Conservation (phyloP, 192 early-diverging fungal species). For the Umbelopsis isabellina region DNA sequence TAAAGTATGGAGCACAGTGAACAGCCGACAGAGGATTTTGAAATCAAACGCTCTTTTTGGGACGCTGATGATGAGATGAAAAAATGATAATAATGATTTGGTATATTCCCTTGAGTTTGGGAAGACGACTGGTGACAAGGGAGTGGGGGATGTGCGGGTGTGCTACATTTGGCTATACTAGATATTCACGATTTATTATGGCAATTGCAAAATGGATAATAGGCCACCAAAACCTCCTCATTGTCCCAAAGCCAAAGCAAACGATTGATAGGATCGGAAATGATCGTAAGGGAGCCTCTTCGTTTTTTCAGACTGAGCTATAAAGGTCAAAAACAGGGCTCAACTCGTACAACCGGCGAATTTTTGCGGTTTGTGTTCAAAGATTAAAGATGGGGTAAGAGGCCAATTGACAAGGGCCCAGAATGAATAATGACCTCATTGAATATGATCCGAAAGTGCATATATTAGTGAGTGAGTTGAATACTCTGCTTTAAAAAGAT, state of each 20-base stretch:
- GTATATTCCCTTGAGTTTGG: too few species aligned
- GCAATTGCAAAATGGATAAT: background rate
- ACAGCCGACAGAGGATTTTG: background rate
- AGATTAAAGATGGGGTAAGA: background rate
- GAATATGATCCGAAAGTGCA: conserved; percentile 20
- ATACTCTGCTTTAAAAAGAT: background rate
- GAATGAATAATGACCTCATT: conserved; percentile 21
- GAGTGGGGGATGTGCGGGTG: background rate
- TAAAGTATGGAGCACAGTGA: background rate
- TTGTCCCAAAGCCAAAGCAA: too few species aligned
- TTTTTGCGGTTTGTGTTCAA: background rate
- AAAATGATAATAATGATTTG: background rate
- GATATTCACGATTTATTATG: background rate
- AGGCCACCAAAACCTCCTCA: too few species aligned
- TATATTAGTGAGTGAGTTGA: background rate
- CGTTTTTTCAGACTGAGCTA: background rate
- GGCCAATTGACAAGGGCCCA: conserved; percentile 1
- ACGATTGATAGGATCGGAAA: background rate
- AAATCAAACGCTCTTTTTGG: background rate
- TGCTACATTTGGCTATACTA: conserved; percentile 11
- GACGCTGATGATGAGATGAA: too few species aligned
- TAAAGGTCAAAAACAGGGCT: background rate
- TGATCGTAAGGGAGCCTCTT: conserved; percentile 1
- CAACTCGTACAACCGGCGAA: conserved; percentile 7
- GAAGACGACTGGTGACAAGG: background rate